These are phyloP conservation scores for Boechera stricta DNA, from an alignment of 345 rosid species.

Conservation along the genomic window DNA sequence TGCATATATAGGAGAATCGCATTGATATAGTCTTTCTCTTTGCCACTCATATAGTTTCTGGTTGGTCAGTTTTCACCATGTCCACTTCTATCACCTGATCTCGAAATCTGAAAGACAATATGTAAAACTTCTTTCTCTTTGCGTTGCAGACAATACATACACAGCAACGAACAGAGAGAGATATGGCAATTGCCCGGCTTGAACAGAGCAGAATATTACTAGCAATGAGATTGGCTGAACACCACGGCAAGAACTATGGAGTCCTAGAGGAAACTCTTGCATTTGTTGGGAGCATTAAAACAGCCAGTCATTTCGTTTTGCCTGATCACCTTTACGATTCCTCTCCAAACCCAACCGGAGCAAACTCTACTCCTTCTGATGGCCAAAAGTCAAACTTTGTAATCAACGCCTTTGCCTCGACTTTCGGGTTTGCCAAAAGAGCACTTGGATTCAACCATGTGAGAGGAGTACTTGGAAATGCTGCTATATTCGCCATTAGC, in stretches of 20 bases:
- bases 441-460: slow-evolving; percentile 61
- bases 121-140: slow-evolving; percentile 12
- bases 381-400: slow-evolving; percentile 49
- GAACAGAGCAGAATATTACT: slow-evolving; percentile 94
- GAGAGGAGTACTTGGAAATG: slow-evolving; percentile 77
- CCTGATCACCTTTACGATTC: slow-evolving; percentile 62
- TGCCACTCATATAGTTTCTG: background rate
- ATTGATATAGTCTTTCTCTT: slow-evolving; percentile 6
- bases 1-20: too few species aligned
- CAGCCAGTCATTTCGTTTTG: slow-evolving; percentile 53
- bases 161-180: slow-evolving; percentile 90
- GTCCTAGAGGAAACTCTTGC: slow-evolving; percentile 90
- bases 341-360: slow-evolving; percentile 48
- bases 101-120: background rate
- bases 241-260: slow-evolving; percentile 79
- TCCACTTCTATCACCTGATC: background rate
- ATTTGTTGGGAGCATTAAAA: slow-evolving; percentile 76
- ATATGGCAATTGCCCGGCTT: slow-evolving; percentile 81
- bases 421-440: slow-evolving; percentile 64
- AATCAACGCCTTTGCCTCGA: slow-evolving; percentile 56
- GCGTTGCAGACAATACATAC: slow-evolving; percentile 68
- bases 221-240: slow-evolving; percentile 82
- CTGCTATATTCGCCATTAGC: slow-evolving; percentile 77
- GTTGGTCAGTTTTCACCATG: background rate
- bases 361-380: slow-evolving; percentile 40